Percentiles rank a stretch among this genome's conserved stretches.
These are phyloP conservation scores for Pythium scleroteichum DNA, from an alignment of 352 stramenopile genomes.

Conservation along the genomic window DNA sequence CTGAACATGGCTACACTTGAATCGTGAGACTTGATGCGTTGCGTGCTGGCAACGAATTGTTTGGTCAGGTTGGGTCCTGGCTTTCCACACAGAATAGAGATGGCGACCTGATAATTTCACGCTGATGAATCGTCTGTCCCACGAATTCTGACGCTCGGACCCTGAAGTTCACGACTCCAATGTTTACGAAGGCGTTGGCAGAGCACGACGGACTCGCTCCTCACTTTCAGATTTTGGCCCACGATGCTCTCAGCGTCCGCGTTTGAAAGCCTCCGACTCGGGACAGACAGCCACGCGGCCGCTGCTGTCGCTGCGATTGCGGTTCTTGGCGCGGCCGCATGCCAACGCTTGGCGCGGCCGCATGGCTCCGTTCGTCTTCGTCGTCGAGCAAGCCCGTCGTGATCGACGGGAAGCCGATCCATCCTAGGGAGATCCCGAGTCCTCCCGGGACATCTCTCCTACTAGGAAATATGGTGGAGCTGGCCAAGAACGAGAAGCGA, in stretches of 20 bases:
- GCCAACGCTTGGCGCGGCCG: too few species aligned
- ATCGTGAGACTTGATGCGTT: too few species aligned
- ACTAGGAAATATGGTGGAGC: slow-evolving; percentile 45
- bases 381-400: not conserved
- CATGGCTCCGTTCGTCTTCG: not conserved
- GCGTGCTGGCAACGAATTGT: too few species aligned
- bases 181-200: not conserved
- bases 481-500: slow-evolving; percentile 24
- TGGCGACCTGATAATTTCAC: too few species aligned
- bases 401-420: not conserved
- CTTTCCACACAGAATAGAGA: too few species aligned
- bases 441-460: slow-evolving; percentile 20
- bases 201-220: too few species aligned
- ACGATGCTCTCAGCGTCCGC: not conserved
- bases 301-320: not conserved
- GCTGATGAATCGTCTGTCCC: too few species aligned
- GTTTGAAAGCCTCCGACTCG: not conserved
- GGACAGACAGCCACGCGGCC: not conserved
- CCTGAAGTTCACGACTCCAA: not conserved
- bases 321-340: not conserved
- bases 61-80: too few species aligned
- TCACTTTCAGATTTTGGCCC: too few species aligned
- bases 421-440: not conserved
- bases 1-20: slow-evolving; percentile 9
- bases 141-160: too few species aligned